Evolutionary conservation across 148 eudicot species (phyloP).

Genomic region (Vaccinium macrocarpon): DNA sequence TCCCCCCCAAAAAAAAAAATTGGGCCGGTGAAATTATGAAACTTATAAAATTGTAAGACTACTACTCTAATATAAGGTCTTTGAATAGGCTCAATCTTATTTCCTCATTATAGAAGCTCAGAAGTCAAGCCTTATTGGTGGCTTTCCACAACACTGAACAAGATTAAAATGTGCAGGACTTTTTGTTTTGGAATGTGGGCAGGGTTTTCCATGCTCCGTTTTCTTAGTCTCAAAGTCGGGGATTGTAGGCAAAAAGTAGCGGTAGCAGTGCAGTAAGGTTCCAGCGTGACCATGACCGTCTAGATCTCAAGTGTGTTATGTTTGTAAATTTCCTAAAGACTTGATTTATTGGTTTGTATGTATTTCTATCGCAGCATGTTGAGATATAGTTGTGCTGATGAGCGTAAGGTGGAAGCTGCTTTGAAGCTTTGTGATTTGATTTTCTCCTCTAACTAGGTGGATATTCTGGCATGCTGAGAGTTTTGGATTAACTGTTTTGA

Average conservation of each 20-base stretch:
- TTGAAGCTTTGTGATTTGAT: background rate
- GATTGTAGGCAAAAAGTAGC: background rate
- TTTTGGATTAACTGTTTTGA: background rate
- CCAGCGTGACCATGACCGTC: background rate
- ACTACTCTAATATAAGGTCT: background rate
- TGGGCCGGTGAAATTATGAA: background rate
- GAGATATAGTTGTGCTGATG: background rate
- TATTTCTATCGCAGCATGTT: background rate
- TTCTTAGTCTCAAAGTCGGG: background rate
- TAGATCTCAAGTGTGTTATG: background rate
- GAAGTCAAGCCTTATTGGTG: background rate
- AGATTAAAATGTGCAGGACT: background rate
- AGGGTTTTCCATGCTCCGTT: background rate
- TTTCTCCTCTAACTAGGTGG: background rate
- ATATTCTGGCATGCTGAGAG: background rate
- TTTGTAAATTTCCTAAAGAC: background rate
- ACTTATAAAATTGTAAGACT: background rate
- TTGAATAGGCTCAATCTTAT: background rate
- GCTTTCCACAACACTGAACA: background rate
- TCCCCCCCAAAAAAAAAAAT: background rate
- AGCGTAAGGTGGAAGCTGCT: background rate
- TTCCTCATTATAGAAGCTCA: background rate
- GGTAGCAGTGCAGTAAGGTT: background rate
- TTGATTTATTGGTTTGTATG: background rate
- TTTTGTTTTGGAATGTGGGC: background rate